Evolutionary conservation across 2,329 filamentous ascomycete species (phyloP), one percentile per base, ranked within the genome.

Genomic region (Trichoderma guizhouense): DNA sequence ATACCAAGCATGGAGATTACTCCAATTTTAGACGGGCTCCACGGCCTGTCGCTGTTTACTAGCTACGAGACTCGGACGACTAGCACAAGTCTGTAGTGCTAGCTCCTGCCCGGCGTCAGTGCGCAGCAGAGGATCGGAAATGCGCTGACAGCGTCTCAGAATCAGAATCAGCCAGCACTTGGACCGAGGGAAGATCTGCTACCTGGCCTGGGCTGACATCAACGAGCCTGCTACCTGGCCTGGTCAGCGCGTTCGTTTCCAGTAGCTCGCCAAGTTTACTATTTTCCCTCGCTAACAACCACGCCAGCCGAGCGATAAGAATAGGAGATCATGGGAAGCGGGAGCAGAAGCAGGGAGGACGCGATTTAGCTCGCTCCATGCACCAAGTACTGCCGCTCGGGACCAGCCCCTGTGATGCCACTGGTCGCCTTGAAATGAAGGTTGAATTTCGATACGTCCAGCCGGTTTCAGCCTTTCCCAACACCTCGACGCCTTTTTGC

Each of bases 1-100:
- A 36, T 34, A 32, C 28, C 28, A n/a, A 61, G 24, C 55, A 32
- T 47, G 57, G 66, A 69, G 57, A 69, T 69, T 69, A 61, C 55
- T 71, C 69, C 69, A 71, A 71, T 71, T 71, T 71, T 71, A 66
- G 69, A 71, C 36, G 39, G 62, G 69, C 30, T 71, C 64, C 62
- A 64, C n/a, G 51, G 34, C 36, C 26, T 71, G 55, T 43, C 66
- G 26, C 68, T 53, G 61, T 71, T 28, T 60, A n/a, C n/a, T n/a
- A 39, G 32, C 39, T n/a, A 30, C 15, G 36, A 15, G 36, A 15
- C 64, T 28, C 51, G 32, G 51, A 26, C 32, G n/a, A 32, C 21
- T 67, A 67, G 51, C 64, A 66, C 64, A 26, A 34, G 39, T 32
- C 18, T 32, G 28, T 34, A 39, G 32, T 39, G 34, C 7, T n/a